These are phyloP conservation scores for Golovinomyces cichoracearum DNA, from an alignment of 2,329 filamentous ascomycete genomes.

Conservation along the genomic window DNA sequence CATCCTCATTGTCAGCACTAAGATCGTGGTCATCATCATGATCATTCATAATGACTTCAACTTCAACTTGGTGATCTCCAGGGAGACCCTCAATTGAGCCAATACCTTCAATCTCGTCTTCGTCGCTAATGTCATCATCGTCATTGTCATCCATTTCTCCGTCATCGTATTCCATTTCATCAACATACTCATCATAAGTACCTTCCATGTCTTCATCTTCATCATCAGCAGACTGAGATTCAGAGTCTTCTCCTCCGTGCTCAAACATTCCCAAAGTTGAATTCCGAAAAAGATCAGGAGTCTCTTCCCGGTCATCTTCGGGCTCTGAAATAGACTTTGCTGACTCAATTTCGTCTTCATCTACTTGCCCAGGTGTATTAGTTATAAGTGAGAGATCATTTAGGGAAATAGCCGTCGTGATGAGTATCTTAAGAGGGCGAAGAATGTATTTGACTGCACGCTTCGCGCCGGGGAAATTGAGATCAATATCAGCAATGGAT, in stretches of 20 bases:
- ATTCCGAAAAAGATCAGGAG: conserved; percentile 87
- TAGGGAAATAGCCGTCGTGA: conserved; percentile 61
- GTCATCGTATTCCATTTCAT: conserved; percentile 31
- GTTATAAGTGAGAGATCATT: conserved; percentile 46
- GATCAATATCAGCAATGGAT: conserved; percentile 82
- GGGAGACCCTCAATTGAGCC: conserved; percentile 57
- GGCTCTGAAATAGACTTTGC: conserved; percentile 72
- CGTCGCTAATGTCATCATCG: conserved; percentile 70
- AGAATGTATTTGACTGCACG: conserved; percentile 91
- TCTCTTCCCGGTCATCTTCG: conserved; percentile 72
- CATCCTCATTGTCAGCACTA: conserved; percentile 30
- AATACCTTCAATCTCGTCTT: conserved; percentile 63
- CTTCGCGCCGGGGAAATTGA: conserved; percentile 83
- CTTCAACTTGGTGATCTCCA: conserved; percentile 30
- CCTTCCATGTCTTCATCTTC: conserved; percentile 82
- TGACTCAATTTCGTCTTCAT: conserved; percentile 70
- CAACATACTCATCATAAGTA: conserved; percentile 74
- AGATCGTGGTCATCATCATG: conserved; percentile 37
- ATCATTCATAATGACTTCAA: conserved; percentile 63
- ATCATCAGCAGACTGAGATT: conserved; percentile 39
- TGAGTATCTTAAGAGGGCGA: conserved; percentile 64
- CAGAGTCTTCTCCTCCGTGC: conserved; percentile 55
- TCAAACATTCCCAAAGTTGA: conserved; percentile 90
- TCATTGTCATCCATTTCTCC: conserved; percentile 34
- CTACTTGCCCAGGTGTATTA: conserved; percentile 35